Evolutionary conservation across 2,329 filamentous ascomycete species (phyloP).

Genomic region (Chaetomiaceae sp.): DNA sequence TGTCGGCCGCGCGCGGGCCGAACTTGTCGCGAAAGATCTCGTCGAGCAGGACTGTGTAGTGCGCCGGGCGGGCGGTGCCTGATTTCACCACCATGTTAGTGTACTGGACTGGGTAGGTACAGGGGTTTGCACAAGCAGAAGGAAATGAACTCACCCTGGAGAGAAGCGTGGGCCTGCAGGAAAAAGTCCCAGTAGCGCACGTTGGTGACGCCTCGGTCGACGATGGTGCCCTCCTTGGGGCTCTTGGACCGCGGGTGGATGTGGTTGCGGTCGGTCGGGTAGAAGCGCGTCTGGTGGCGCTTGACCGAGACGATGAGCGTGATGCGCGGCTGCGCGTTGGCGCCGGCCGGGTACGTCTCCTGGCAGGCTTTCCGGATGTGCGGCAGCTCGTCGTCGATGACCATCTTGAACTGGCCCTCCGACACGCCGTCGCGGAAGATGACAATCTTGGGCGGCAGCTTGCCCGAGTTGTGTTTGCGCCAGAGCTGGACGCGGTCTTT

Average conservation of each 20-base stretch:
- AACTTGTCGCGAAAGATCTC: constrained; percentile 55
- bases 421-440: constrained; percentile 88
- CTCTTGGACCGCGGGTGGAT: constrained; percentile 44
- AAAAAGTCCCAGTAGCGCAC: constrained; percentile 78
- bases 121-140: too few species aligned
- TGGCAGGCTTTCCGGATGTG: constrained; percentile 61
- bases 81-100: not conserved
- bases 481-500: constrained; percentile 61
- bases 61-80: constrained; percentile 71
- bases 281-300: constrained; percentile 84
- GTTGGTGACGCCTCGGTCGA: constrained; percentile 78
- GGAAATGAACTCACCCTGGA: too few species aligned
- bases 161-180: constrained; percentile 71
- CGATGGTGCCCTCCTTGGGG: constrained; percentile 77
- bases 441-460: constrained; percentile 67
- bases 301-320: constrained; percentile 79
- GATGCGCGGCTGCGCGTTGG: constrained; percentile 52
- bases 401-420: constrained; percentile 71
- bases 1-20: constrained; percentile 50
- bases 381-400: constrained; percentile 65
- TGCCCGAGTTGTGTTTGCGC: constrained; percentile 49
- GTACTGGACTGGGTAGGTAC: not conserved
- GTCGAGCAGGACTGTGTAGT: constrained; percentile 73
- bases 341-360: constrained; percentile 48
- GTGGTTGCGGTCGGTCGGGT: constrained; percentile 53